Evolutionary conservation across 139 green algal species (phyloP), one percentile per base, ranked within the genome.

Genomic region (Diplosphaera chodatii): DNA sequence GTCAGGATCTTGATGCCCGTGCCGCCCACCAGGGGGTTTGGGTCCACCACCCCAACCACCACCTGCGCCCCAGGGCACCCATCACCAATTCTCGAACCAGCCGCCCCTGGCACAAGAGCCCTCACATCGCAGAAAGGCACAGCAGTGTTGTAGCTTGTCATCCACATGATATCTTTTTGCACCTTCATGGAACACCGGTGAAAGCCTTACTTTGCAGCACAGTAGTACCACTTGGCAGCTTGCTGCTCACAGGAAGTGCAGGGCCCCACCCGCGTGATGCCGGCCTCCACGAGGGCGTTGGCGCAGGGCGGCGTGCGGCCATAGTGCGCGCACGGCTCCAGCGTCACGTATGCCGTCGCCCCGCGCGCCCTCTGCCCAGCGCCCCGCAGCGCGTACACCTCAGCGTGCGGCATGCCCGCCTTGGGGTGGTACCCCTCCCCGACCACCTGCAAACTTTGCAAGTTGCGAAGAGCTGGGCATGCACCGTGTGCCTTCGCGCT

Each of bases 251-350:
- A n/a, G n/a, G n/a, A n/a, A n/a, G n/a, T n/a, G n/a, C n/a, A n/a
- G n/a, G n/a, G n/a, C n/a, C 82, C 40, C 55, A 92, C 87, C 72
- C 83, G 64, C 2, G 77, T 71, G 30, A 99, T 89, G 2, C 79
- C 69, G 0, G 94, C 94, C 28, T 86, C 89, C 32, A 97, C 86
- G 18, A 99, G 78, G 6, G 94, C 95, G 22, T 83, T 68, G 71
- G 80, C 92, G 87, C 95, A 99, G 8, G 94, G 95, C 37, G 95
- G 94, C 22, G 95, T 99, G 33, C 90, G 77, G 13, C 96, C 96
- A 55, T 91, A 92, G 79, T 99, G 96, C 81, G 96, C 93, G 88
- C 96, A 99, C 0, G 96, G 96, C 85, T 99, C 96, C 27, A 99
- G 82, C 0, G 90, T 99, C 4, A 99, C 96, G 83, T 99, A 99